Percentiles rank a stretch among this genome's conserved stretches.
Evolutionary conservation across 2,329 filamentous ascomycete genomes (phyloP).

Genomic region (Fusarium sp.): DNA sequence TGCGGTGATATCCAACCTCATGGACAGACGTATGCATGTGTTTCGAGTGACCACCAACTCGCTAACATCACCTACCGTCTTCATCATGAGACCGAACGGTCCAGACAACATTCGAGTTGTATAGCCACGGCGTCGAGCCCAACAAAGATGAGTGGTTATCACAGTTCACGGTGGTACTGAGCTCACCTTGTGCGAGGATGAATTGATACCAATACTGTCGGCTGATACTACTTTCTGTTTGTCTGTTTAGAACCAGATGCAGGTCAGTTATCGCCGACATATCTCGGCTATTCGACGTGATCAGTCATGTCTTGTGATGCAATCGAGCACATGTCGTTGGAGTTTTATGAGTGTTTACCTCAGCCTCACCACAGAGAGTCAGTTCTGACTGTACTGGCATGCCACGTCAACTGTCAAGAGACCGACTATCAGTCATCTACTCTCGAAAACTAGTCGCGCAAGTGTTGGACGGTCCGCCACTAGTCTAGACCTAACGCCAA

Average conservation of each 20-base stretch:
- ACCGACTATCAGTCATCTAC: conserved; percentile 19
- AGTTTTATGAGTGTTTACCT: conserved; percentile 10
- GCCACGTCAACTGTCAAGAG: conserved; percentile 45
- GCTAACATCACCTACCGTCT: conserved; percentile 3
- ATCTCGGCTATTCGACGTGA: conserved; percentile 13
- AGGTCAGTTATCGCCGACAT: conserved; percentile 41
- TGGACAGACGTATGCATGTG: conserved; percentile 21
- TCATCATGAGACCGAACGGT: conserved; percentile 22
- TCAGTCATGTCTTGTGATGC: conserved; percentile 34
- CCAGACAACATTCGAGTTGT: conserved; percentile 3
- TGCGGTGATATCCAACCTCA: conserved; percentile 27
- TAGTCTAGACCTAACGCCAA: conserved; percentile 9
- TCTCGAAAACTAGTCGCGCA: conserved; percentile 16
- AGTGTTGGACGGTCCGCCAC: conserved; percentile 18
- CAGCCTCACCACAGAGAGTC: conserved; percentile 20
- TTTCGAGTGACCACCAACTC: conserved; percentile 10
- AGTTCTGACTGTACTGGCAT: conserved; percentile 35
- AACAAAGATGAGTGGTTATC: conserved; percentile 21
- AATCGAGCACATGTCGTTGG: conserved; percentile 21
- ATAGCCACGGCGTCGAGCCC: conserved; percentile 16
- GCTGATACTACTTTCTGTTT: conserved; percentile 27
- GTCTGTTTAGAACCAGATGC: conserved; percentile 20
- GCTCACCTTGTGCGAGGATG: conserved; percentile 20
- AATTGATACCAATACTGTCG: conserved; percentile 20
- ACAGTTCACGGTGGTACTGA: conserved; percentile 4